These are phyloP conservation scores for Eutrema salsugineum DNA, from an alignment of 441 rosid genomes.

Conservation along the genomic window DNA sequence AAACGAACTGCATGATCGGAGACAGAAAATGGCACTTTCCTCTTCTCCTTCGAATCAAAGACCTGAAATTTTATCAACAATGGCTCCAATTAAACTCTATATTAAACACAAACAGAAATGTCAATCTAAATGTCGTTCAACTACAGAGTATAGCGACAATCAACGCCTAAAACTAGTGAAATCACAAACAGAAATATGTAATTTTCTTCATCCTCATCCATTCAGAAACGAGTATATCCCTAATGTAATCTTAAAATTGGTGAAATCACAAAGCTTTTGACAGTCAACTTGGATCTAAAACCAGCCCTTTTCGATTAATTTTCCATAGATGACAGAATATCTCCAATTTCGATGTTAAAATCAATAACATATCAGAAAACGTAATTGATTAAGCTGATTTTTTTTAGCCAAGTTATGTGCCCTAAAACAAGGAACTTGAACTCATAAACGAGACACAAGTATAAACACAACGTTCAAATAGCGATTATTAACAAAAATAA, in stretches of 20 bases:
- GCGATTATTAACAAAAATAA: background rate
- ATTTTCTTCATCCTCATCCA: background rate
- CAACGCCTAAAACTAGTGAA: background rate
- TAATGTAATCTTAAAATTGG: background rate
- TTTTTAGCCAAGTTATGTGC: background rate
- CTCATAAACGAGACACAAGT: background rate
- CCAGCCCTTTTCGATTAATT: background rate
- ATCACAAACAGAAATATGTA: background rate
- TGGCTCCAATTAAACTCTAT: background rate
- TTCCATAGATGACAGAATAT: background rate
- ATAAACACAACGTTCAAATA: background rate
- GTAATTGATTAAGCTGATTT: background rate
- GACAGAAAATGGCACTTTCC: constrained; percentile 42
- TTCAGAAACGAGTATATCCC: background rate
- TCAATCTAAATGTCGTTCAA: background rate
- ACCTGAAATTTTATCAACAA: no score
- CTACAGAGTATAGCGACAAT: background rate
- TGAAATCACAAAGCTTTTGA: no score
- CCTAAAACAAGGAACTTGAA: background rate
- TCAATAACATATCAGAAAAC: background rate
- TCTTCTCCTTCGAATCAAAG: constrained; percentile 77
- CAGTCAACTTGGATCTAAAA: background rate
- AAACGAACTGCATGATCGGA: constrained; percentile 46
- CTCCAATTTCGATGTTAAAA: background rate
- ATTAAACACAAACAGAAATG: no score